These are phyloP conservation scores for Neurospora sp. DNA, from an alignment of 495 filamentous ascomycete species.

Conservation along the genomic window DNA sequence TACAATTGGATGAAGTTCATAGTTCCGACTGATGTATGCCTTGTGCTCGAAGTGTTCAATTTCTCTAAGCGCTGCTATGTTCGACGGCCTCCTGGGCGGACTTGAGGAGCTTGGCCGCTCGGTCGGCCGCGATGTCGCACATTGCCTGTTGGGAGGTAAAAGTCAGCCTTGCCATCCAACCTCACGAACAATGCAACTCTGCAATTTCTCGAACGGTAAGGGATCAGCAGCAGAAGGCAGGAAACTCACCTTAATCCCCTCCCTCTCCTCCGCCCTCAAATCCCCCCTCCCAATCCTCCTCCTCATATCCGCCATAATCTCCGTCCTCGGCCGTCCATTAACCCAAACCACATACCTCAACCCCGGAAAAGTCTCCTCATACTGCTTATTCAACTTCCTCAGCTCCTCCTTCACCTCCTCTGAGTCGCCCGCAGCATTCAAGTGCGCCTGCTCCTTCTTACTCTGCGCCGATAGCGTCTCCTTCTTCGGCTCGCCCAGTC, in stretches of 20 bases:
- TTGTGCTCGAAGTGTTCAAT: neutral
- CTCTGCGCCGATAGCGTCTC: slow-evolving; percentile 54
- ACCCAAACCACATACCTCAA: slow-evolving; percentile 90
- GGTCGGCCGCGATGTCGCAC: slow-evolving; percentile 40
- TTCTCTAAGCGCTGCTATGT: neutral
- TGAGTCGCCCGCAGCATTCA: slow-evolving; percentile 29
- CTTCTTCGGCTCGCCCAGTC: slow-evolving; percentile 67
- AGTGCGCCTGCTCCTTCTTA: slow-evolving; percentile 65
- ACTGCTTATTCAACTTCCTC: slow-evolving; percentile 61
- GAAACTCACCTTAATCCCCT: slow-evolving; percentile 67
- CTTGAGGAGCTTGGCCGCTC: slow-evolving; percentile 32
- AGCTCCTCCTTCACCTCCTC: slow-evolving; percentile 48
- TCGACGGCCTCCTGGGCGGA: slow-evolving; percentile 9
- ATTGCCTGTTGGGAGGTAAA: slow-evolving; percentile 27
- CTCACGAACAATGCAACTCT: too few relatives aligned
- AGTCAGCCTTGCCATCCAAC: neutral
- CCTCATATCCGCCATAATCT: slow-evolving; percentile 81
- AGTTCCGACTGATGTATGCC: neutral
- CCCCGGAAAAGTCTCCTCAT: slow-evolving; percentile 74
- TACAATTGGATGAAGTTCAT: neutral
- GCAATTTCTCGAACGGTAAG: too few relatives aligned
- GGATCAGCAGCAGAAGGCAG: too few relatives aligned
- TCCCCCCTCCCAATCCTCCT: slow-evolving; percentile 61
- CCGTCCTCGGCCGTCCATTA: slow-evolving; percentile 61
- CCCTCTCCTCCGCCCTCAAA: slow-evolving; percentile 54